These are phyloP conservation scores for Chrysopogon serrulatus DNA, from an alignment of 176 grass and related monocot genomes.

Conservation along the genomic window DNA sequence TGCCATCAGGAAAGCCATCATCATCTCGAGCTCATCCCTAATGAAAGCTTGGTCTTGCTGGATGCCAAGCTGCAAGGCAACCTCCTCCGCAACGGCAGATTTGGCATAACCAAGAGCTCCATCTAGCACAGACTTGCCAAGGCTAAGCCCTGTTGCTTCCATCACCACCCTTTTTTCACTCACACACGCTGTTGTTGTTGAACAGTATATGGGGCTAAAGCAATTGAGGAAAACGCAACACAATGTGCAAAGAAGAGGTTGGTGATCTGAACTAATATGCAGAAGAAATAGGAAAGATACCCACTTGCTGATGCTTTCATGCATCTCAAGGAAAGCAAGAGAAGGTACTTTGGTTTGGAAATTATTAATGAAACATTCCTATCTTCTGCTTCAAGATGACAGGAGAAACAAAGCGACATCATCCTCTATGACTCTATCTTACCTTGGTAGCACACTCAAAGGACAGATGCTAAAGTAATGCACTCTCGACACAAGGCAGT, in stretches of 20 bases:
- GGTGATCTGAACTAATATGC: not conserved
- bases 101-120: not conserved
- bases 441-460: not conserved
- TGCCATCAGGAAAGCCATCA: slow-evolving; percentile 22
- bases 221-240: not conserved
- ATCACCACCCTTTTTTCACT: not conserved
- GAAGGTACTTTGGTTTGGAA: not conserved
- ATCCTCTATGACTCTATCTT: not conserved
- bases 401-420: not conserved
- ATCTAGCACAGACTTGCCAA: not conserved
- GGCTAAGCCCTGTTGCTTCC: not conserved
- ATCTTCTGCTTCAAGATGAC: not conserved
- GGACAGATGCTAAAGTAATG: not conserved
- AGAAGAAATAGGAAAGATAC: not conserved
- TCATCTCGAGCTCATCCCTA: slow-evolving; percentile 40
- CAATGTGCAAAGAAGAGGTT: not conserved
- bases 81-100: not conserved
- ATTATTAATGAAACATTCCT: not conserved
- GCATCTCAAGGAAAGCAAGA: not conserved
- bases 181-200: not conserved
- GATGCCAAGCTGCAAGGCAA: slow-evolving; percentile 29
- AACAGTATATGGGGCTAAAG: not conserved
- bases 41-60: slow-evolving; percentile 16
- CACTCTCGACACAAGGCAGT: not conserved
- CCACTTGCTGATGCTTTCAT: not conserved